Conservation (phyloP, 805 yeast genomes). For the Candida krabiensis region DNA sequence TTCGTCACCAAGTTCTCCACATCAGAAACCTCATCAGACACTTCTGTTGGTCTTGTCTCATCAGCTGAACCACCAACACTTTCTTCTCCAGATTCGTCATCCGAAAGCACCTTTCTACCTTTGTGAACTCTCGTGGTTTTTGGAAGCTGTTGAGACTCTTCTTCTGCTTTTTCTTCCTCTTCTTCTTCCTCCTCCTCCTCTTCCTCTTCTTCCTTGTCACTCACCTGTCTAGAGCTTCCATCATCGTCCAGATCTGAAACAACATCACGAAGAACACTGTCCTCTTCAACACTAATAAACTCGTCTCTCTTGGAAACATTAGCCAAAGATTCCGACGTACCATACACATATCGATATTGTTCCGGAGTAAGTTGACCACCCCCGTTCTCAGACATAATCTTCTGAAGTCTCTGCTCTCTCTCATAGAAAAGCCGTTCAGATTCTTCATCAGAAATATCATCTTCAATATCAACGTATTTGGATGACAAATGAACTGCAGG, state of each 20-base stretch:
- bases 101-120: no score
- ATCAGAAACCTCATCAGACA: no score
- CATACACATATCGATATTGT: conserved; percentile 22
- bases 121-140: no score
- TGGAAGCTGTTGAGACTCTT: no score
- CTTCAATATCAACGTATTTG: conserved; percentile 58
- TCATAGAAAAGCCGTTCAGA: conserved; percentile 51
- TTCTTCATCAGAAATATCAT: conserved; percentile 63
- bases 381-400: conserved; percentile 24
- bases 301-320: conserved; percentile 3
- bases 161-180: no score
- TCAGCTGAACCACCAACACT: no score
- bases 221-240: background rate
- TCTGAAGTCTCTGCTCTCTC: conserved; percentile 52
- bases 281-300: conserved; percentile 15
- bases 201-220: background rate
- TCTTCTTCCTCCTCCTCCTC: background rate
- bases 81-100: no score
- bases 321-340: background rate
- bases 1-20: background rate
- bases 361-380: conserved; percentile 29
- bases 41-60: no score
- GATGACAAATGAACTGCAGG: conserved; percentile 42
- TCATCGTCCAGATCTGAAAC: conserved; percentile 2
- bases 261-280: no score